phyloP scores from a whole-genome alignment of 805 yeast species.

The Saturnispora silvae region DNA sequence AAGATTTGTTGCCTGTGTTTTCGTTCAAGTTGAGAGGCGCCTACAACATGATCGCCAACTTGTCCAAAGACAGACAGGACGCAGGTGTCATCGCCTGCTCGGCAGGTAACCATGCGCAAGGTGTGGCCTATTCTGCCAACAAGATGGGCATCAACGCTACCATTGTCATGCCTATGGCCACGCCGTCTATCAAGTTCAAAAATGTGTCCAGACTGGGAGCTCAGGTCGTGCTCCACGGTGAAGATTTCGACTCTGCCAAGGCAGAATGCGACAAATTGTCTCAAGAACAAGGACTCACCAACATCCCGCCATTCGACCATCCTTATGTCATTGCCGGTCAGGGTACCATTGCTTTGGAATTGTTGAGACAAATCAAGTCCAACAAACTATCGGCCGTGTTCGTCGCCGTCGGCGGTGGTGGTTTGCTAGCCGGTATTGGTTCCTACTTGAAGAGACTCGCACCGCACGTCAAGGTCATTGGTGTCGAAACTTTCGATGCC shows the following conservation, averaged over 20 bases:
- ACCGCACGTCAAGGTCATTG: slow-evolving; percentile 93
- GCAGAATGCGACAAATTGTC: slow-evolving; percentile 72
- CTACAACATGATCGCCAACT: slow-evolving; percentile 88
- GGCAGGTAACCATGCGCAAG: slow-evolving; percentile 99
- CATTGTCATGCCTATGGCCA: slow-evolving; percentile 95
- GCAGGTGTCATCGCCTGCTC: slow-evolving; percentile 95
- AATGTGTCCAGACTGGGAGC: slow-evolving; percentile 91
- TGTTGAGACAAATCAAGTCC: slow-evolving; percentile 74
- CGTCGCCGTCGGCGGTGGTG: slow-evolving; percentile 96
- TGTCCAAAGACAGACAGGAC: slow-evolving; percentile 53
- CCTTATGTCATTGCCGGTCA: slow-evolving; percentile 98
- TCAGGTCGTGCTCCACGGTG: slow-evolving; percentile 86
- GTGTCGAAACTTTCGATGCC: slow-evolving; percentile 94
- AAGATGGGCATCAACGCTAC: slow-evolving; percentile 85
- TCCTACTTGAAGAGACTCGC: slow-evolving; percentile 88
- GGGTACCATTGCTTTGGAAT: slow-evolving; percentile 93
- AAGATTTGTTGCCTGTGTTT: slow-evolving; percentile 89
- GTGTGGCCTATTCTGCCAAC: slow-evolving; percentile 89
- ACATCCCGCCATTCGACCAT: slow-evolving; percentile 97
- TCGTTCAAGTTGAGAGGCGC: slow-evolving; percentile 97
- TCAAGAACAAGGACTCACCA: slow-evolving; percentile 61
- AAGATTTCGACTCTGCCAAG: slow-evolving; percentile 93
- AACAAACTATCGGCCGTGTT: slow-evolving; percentile 77
- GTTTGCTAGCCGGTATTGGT: slow-evolving; percentile 83
- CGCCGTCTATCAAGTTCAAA: slow-evolving; percentile 88